A percentile compares a stretch with the other conserved stretches of the same genome.
phyloP scores from a whole-genome alignment of 768 basidiomycete species.

The Psilocybe azurescens region DNA sequence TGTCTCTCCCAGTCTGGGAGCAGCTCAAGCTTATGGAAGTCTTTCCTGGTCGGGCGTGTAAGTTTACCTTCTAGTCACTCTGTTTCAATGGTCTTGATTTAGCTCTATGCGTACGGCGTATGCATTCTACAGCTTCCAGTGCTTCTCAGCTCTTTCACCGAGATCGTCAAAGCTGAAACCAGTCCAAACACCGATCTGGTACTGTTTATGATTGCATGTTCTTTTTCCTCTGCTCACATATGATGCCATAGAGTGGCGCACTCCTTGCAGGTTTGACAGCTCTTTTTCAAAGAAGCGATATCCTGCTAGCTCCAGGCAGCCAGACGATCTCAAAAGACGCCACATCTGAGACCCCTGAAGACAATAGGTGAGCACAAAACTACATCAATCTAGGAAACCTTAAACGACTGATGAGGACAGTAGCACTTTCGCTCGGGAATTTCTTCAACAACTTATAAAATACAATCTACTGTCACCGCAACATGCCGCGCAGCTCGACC shows the following conservation, averaged over 20 bases:
- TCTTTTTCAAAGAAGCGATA: constrained; percentile 57
- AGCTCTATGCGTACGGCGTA: neutral
- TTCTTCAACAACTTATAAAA: constrained; percentile 60
- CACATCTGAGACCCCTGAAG: constrained; percentile 32
- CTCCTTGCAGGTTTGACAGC: constrained; percentile 57
- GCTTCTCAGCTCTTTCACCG: constrained; percentile 61
- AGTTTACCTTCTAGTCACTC: constrained; percentile 27
- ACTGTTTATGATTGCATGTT: constrained; percentile 21
- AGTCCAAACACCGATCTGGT: constrained; percentile 65
- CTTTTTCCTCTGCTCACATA: neutral
- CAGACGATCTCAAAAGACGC: constrained; percentile 41
- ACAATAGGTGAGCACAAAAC: constrained; percentile 30
- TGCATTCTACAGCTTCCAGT: constrained; percentile 57
- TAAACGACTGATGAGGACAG: neutral
- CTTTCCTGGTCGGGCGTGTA: constrained; percentile 77
- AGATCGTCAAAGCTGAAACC: constrained; percentile 56
- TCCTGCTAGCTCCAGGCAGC: constrained; percentile 58
- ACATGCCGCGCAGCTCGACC: constrained; percentile 57
- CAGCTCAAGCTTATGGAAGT: constrained; percentile 60
- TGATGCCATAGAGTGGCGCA: constrained; percentile 40
- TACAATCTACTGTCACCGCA: constrained; percentile 59
- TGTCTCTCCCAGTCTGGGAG: constrained; percentile 58
- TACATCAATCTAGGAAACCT: neutral
- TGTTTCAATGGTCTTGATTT: constrained; percentile 28
- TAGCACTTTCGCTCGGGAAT: constrained; percentile 46